A percentile compares a stretch with the other conserved stretches of the same genome.
These are phyloP conservation scores for Scutellaria galericulata DNA, from an alignment of 257 asterid genomes.

Conservation along the genomic window DNA sequence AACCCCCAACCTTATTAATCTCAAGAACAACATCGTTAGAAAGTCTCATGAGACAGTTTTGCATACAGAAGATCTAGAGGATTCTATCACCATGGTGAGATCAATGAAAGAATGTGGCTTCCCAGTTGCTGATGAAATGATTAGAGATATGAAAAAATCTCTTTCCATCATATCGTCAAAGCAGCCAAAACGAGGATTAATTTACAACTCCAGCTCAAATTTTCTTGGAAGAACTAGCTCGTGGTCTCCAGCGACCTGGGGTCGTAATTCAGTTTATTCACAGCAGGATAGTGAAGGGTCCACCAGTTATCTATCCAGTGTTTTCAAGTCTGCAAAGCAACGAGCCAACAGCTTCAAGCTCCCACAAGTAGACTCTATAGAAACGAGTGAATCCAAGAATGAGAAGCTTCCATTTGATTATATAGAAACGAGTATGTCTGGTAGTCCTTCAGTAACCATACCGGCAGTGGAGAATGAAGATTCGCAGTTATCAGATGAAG, in stretches of 20 bases:
- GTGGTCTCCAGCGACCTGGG: slow-evolving; percentile 81
- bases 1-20: slow-evolving; percentile 69
- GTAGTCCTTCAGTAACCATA: slow-evolving; percentile 28
- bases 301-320: slow-evolving; percentile 66
- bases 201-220: slow-evolving; percentile 50
- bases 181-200: slow-evolving; percentile 68
- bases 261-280: slow-evolving; percentile 45
- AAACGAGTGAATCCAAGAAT: slow-evolving; percentile 38
- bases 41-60: slow-evolving; percentile 68
- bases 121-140: slow-evolving; percentile 80
- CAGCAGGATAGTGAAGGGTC: slow-evolving; percentile 47
- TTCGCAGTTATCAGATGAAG: slow-evolving; percentile 47
- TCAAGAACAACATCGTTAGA: slow-evolving; percentile 61
- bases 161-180: slow-evolving; percentile 65
- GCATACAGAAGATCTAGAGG: slow-evolving; percentile 84
- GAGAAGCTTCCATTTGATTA: slow-evolving; percentile 32
- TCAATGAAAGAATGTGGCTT: slow-evolving; percentile 91
- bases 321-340: slow-evolving; percentile 68
- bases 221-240: slow-evolving; percentile 68
- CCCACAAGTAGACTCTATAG: slow-evolving; percentile 51
- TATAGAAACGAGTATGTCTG: slow-evolving; percentile 32
- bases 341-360: slow-evolving; percentile 61
- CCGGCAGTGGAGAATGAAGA: slow-evolving; percentile 48
- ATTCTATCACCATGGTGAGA: slow-evolving; percentile 65
- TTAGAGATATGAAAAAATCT: slow-evolving; percentile 65